Evolutionary conservation across 2,329 filamentous ascomycete species (phyloP).

Genomic region (Beauveria australis): DNA sequence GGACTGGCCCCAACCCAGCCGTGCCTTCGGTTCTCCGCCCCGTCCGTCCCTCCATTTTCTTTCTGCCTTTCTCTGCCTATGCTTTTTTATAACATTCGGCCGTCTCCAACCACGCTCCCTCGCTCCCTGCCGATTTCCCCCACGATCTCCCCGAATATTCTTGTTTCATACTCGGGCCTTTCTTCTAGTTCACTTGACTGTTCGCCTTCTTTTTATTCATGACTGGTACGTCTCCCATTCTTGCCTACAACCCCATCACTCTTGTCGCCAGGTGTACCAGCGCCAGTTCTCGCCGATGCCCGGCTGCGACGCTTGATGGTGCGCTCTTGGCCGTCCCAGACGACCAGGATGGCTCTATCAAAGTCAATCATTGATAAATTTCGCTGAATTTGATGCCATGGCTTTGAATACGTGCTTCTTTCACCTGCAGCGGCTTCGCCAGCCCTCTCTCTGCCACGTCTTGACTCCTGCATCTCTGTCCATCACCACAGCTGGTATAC

Average conservation of each 20-base stretch:
- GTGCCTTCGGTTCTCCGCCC: slow-evolving; percentile 22
- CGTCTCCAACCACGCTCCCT: slow-evolving; percentile 26
- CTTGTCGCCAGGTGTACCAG: slow-evolving; percentile 19
- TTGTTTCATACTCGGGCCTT: slow-evolving; percentile 9
- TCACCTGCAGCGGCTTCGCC: background rate
- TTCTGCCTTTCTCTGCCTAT: slow-evolving; percentile 24
- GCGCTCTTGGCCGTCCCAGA: background rate
- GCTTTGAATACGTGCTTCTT: background rate
- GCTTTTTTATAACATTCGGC: slow-evolving; percentile 26
- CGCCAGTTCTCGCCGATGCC: slow-evolving; percentile 13
- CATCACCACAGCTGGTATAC: background rate
- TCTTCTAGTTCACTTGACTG: slow-evolving; percentile 22
- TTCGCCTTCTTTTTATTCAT: slow-evolving; percentile 37
- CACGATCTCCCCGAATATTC: background rate
- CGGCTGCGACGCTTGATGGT: background rate
- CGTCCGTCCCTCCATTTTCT: slow-evolving; percentile 25
- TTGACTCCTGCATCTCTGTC: background rate
- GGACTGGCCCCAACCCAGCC: slow-evolving; percentile 19
- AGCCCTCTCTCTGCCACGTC: background rate
- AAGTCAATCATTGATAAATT: slow-evolving; percentile 5
- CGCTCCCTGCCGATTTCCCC: slow-evolving; percentile 15
- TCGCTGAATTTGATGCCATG: background rate
- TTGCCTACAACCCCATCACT: slow-evolving; percentile 15
- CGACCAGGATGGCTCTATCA: background rate
- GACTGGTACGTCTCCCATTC: slow-evolving; percentile 39